Evolutionary conservation across 192 early-diverging fungal genomes (phyloP).

Genomic region (Backusella parvicylindrica): DNA sequence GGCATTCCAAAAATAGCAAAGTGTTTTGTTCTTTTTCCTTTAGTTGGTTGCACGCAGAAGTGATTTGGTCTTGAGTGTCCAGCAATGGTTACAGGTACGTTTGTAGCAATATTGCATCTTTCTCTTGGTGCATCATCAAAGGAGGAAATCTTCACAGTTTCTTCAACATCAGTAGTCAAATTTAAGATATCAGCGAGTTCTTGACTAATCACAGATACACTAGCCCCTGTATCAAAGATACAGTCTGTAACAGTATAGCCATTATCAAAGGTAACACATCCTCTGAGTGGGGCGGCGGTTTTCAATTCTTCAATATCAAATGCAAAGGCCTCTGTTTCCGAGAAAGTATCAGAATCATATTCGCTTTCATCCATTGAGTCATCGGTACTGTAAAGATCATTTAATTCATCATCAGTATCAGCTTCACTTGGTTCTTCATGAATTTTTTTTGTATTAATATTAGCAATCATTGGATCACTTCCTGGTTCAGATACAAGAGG

Average conservation of each 20-base stretch:
- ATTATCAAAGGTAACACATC: neutral
- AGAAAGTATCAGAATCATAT: neutral
- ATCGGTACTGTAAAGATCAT: neutral
- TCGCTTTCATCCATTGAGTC: neutral
- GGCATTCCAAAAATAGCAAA: neutral
- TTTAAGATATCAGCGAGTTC: neutral
- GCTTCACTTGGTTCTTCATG: neutral
- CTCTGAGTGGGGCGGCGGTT: neutral
- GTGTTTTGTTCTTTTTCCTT: neutral
- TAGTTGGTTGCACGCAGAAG: neutral
- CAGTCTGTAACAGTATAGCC: neutral
- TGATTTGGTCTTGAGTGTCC: neutral
- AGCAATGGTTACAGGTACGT: neutral
- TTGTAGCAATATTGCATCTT: neutral
- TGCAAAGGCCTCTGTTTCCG: neutral
- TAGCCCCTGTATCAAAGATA: slow-evolving; percentile 4
- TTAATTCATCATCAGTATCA: neutral
- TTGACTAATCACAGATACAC: slow-evolving; percentile 1
- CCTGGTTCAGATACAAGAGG: neutral
- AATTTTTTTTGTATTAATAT: neutral
- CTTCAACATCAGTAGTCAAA: neutral
- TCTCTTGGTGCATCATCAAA: neutral
- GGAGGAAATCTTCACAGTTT: neutral
- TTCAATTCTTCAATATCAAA: neutral
- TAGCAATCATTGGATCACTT: neutral